Evolutionary conservation across 441 rosid genomes (phyloP), one percentile per base, ranked within the genome.

Genomic region (Croton laevigatus): DNA sequence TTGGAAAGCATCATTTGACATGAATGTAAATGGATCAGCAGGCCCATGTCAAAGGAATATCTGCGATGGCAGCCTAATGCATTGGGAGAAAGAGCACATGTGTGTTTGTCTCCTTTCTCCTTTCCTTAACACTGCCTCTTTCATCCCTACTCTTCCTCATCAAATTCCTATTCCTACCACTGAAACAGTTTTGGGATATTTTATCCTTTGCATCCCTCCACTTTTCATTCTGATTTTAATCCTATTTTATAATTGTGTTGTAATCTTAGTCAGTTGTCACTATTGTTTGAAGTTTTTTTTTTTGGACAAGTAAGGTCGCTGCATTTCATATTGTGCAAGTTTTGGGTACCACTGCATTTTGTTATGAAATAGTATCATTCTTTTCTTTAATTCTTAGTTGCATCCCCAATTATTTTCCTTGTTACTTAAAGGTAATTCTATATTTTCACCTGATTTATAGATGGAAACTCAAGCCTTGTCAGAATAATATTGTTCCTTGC

Each of bases 31-130:
- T 93, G 99, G 87, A 96, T 95, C 91, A 86, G 94, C 96, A 90
- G 99, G 99, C 87, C 91, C 80, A 81, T 96, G 87, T 89, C 99
- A 89, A 88, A 97, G 93, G 88, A 93, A 82, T 96, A 85, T 85
- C 98, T 89, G 83, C 96, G 78, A 86, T 96, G 94, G 99, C 97
- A 89, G 97, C 93, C 82, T 96, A 86, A 87, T 96, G 97, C 96
- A 86, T 88, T 85, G 81, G 94, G 93, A 87, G 96, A 96, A 91
- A 93, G 97, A 90, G 90, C 96, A 71, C 91, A 87, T 84, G 94
- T 90, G 94, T 96, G 98, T 93, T 96, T 91, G 99, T 96, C 94
- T 91, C 81, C 98, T 88, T 91, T 93, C 97, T 93, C 94, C 94
- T 93, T 90, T 90, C 90, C 94, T 87, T 90, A 85, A 83, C 85